Percentiles rank a stretch among this genome's conserved stretches.
Evolutionary conservation across 1,284 basidiomycete species (phyloP).

Genomic region (Thelephora terrestris): DNA sequence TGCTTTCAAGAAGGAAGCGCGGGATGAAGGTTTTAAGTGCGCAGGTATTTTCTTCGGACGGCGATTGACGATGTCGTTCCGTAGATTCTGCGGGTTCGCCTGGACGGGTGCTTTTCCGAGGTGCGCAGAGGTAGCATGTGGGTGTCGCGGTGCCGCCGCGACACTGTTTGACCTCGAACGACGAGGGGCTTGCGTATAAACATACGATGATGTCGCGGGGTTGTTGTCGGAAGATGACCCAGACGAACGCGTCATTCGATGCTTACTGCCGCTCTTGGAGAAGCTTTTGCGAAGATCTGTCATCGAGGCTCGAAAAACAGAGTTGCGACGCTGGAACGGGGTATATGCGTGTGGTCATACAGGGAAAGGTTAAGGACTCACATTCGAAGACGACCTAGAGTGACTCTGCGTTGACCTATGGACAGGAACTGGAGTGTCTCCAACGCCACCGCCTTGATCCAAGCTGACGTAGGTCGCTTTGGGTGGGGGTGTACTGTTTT

Average conservation of each 20-base stretch:
- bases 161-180: constrained; percentile 9
- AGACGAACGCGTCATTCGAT: not conserved
- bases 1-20: constrained; percentile 24
- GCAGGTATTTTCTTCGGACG: constrained; percentile 11
- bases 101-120: constrained; percentile 16
- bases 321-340: not conserved
- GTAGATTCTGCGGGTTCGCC: constrained; percentile 12
- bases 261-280: not conserved
- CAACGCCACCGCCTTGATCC: constrained; percentile 42
- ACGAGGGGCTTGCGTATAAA: constrained; percentile 9
- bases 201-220: constrained; percentile 3
- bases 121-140: constrained; percentile 8
- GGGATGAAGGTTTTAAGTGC: constrained; percentile 16
- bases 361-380: constrained; percentile 3
- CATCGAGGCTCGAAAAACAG: constrained; percentile 3
- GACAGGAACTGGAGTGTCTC: constrained; percentile 43
- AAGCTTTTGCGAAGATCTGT: constrained; percentile 11
- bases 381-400: constrained; percentile 6
- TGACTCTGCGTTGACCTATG: constrained; percentile 21
- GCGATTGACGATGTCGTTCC: constrained; percentile 14
- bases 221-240: not conserved
- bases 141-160: constrained; percentile 18
- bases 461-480: constrained; percentile 31
- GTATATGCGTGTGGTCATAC: constrained; percentile 7
- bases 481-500: constrained; percentile 8